Percentiles rank a stretch among this genome's conserved stretches.
phyloP scores from a whole-genome alignment of 345 rosid genomes.

The Salix udensis region DNA sequence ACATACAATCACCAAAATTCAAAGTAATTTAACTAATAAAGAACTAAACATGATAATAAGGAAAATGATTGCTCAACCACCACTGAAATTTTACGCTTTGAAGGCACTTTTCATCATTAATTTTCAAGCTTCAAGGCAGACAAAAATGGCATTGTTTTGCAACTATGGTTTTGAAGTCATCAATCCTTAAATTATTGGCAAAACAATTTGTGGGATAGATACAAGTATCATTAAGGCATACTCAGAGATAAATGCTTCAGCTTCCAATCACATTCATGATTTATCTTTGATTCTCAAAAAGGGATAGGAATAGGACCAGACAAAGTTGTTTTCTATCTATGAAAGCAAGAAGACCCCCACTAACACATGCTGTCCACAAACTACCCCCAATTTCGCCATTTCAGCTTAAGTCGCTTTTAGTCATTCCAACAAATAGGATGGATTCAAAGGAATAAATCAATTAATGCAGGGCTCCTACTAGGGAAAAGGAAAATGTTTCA shows the following conservation, averaged over 20 bases:
- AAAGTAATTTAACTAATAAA: neutral
- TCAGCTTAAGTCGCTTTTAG: constrained; percentile 1
- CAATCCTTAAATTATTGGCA: too few species aligned
- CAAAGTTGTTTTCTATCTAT: neutral
- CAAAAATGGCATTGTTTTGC: too few species aligned
- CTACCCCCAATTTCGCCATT: neutral
- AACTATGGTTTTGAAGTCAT: too few species aligned
- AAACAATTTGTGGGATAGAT: too few species aligned
- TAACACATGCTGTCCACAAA: neutral
- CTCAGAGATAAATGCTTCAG: neutral
- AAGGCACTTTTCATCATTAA: neutral
- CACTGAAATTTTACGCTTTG: neutral
- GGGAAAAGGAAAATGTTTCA: neutral
- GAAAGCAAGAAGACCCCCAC: constrained; percentile 19
- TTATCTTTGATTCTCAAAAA: constrained; percentile 2
- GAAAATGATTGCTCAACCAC: neutral
- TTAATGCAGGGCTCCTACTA: neutral
- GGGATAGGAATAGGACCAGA: neutral
- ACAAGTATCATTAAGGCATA: too few species aligned
- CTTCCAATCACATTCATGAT: neutral
- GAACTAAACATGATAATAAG: neutral
- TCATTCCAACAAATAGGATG: constrained; percentile 13
- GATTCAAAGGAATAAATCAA: constrained; percentile 1
- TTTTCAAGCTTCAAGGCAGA: too few species aligned
- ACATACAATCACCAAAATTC: neutral